Evolutionary conservation across 2,329 filamentous ascomycete genomes (phyloP).

Genomic region (Cercospora sp.): DNA sequence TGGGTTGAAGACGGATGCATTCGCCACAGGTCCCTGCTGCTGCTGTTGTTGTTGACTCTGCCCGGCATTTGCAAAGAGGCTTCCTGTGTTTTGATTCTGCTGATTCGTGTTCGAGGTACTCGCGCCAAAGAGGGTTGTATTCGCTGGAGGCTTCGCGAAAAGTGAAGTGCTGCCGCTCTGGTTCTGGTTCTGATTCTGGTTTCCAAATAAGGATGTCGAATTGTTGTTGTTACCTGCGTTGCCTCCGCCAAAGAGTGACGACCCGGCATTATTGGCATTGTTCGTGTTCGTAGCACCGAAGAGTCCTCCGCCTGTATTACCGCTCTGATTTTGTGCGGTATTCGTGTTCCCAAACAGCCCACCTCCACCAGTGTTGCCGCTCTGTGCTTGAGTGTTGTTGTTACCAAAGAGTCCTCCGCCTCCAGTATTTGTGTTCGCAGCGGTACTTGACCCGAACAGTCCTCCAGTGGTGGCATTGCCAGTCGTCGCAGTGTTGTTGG

Average conservation of each 20-base stretch:
- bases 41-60: slow-evolving; percentile 30
- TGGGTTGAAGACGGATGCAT: slow-evolving; percentile 31
- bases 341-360: slow-evolving; percentile 10
- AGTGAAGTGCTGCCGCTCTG: slow-evolving; percentile 18
- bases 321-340: slow-evolving; percentile 12
- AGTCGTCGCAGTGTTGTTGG: slow-evolving; percentile 8
- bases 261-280: slow-evolving; percentile 12
- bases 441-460: slow-evolving; percentile 17
- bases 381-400: slow-evolving; percentile 13
- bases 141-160: slow-evolving; percentile 25
- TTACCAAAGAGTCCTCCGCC: slow-evolving; percentile 18
- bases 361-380: slow-evolving; percentile 2
- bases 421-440: slow-evolving; percentile 6
- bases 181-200: slow-evolving; percentile 20
- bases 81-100: not conserved
- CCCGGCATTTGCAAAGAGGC: slow-evolving; percentile 3
- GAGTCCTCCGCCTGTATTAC: slow-evolving; percentile 20
- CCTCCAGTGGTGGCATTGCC: slow-evolving; percentile 4
- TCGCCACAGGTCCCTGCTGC: slow-evolving; percentile 23
- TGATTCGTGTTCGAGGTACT: slow-evolving; percentile 16
- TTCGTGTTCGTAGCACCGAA: slow-evolving; percentile 19
- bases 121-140: slow-evolving; percentile 15
- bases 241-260: slow-evolving; percentile 20
- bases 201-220: slow-evolving; percentile 40
- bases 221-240: slow-evolving; percentile 30